Evolutionary conservation across 805 yeast genomes (phyloP).

Genomic region (Tanozyma kutaoensis): DNA sequence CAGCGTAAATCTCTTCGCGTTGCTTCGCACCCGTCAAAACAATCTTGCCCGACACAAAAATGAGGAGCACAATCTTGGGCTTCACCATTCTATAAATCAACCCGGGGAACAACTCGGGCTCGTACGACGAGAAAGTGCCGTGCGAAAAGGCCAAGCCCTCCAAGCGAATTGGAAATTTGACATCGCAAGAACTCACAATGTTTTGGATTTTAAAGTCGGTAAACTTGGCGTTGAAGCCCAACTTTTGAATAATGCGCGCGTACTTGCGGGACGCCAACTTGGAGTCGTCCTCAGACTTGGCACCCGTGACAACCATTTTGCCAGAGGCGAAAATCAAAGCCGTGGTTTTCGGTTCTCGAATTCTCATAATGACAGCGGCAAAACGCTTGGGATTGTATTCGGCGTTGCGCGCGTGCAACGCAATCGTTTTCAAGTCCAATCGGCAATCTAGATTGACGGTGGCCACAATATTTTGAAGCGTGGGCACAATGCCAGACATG

Average conservation of each 20-base stretch:
- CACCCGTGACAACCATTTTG: constrained; percentile 99
- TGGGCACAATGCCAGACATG: constrained; percentile 92
- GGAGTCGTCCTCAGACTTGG: constrained; percentile 97
- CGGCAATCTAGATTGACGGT: constrained; percentile 96
- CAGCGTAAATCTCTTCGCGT: constrained; percentile 96
- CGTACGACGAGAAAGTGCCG: constrained; percentile 97
- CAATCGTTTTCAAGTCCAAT: constrained; percentile 90
- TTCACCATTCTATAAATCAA: constrained; percentile 98
- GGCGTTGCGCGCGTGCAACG: constrained; percentile 96
- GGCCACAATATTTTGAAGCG: constrained; percentile 91
- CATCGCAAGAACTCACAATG: constrained; percentile 98
- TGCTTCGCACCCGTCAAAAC: constrained; percentile 98
- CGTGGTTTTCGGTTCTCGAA: constrained; percentile 96
- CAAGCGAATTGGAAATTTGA: constrained; percentile 90
- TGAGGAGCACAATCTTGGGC: constrained; percentile 90
- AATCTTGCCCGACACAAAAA: constrained; percentile 94
- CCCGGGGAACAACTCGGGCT: constrained; percentile 97
- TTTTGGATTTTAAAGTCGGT: constrained; percentile 97
- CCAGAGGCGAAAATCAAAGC: constrained; percentile 97
- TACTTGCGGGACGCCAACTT: constrained; percentile 94
- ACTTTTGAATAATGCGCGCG: constrained; percentile 94
- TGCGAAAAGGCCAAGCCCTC: constrained; percentile 97
- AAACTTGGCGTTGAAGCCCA: constrained; percentile 95
- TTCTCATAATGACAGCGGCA: constrained; percentile 99
- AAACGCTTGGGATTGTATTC: constrained; percentile 98